A percentile compares a stretch with the other conserved stretches of the same genome.
Evolutionary conservation across 495 filamentous ascomycete genomes (phyloP).

Genomic region (Lepraria neglecta): DNA sequence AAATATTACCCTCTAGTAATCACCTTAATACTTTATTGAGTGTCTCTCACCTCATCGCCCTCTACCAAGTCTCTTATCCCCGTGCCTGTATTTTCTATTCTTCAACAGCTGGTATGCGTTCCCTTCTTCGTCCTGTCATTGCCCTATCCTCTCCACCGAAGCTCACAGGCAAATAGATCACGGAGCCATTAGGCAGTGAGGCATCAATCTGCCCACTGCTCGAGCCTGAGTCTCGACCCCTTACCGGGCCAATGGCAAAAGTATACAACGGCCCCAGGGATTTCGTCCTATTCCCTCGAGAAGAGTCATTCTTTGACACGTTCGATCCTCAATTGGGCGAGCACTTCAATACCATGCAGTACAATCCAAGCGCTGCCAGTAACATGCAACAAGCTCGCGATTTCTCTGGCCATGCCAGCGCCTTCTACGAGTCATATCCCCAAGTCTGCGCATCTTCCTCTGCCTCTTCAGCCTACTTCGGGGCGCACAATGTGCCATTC

Average conservation of each 20-base stretch:
- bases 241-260: conserved; percentile 23
- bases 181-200: background rate
- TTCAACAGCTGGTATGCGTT: background rate
- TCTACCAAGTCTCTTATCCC: background rate
- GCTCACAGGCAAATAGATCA: conserved; percentile 9
- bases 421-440: conserved; percentile 19
- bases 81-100: background rate
- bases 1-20: background rate
- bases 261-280: conserved; percentile 23
- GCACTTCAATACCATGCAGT: conserved; percentile 9
- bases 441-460: conserved; percentile 9
- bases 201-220: background rate
- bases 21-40: conserved; percentile 10
- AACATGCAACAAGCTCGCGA: conserved; percentile 19
- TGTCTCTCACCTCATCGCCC: background rate
- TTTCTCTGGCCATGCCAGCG: conserved; percentile 10
- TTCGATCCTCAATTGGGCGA: conserved; percentile 12
- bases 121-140: conserved; percentile 8
- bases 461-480: conserved; percentile 14
- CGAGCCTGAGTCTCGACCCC: conserved; percentile 2
- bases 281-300: conserved; percentile 28
- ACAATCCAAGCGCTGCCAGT: conserved; percentile 6
- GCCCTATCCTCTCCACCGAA: background rate
- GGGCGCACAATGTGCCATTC: conserved; percentile 11
- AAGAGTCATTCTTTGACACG: conserved; percentile 15